Conservation (phyloP, 805 yeast species). For the Wickerhamiella parazyma region DNA sequence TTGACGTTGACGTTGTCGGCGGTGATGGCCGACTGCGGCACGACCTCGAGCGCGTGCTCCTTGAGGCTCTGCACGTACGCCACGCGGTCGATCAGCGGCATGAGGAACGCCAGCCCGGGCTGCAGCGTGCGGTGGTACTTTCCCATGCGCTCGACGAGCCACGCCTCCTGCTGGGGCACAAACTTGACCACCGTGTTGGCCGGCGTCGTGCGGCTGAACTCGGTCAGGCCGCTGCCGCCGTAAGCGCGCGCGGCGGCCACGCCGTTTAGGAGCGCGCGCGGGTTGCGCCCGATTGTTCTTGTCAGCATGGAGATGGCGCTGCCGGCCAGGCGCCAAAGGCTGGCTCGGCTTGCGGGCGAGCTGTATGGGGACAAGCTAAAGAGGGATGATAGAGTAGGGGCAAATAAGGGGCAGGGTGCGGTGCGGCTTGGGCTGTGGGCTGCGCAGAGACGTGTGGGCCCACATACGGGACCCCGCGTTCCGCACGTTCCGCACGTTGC, state of each 20-base stretch:
- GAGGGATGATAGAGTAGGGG: no score
- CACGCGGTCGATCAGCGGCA: slow-evolving; percentile 63
- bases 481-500: no score
- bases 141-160: slow-evolving; percentile 88
- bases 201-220: slow-evolving; percentile 28
- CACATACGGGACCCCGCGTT: no score
- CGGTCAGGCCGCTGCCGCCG: slow-evolving; percentile 1
- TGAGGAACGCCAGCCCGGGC: slow-evolving; percentile 63
- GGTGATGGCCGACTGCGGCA: slow-evolving; percentile 73
- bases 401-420: no score
- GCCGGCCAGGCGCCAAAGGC: background rate
- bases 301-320: background rate
- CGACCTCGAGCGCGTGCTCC: slow-evolving; percentile 76
- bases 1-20: slow-evolving; percentile 75
- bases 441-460: no score
- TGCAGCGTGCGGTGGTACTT: slow-evolving; percentile 53
- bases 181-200: slow-evolving; percentile 60
- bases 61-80: slow-evolving; percentile 72
- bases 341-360: background rate
- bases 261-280: no score
- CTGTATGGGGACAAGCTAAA: background rate
- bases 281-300: no score
- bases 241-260: background rate
- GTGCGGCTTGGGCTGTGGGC: no score
- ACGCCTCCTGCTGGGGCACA: slow-evolving; percentile 84